phyloP scores from a whole-genome alignment of 2,329 filamentous ascomycete species.

The Tolypocladium pustulatum region DNA sequence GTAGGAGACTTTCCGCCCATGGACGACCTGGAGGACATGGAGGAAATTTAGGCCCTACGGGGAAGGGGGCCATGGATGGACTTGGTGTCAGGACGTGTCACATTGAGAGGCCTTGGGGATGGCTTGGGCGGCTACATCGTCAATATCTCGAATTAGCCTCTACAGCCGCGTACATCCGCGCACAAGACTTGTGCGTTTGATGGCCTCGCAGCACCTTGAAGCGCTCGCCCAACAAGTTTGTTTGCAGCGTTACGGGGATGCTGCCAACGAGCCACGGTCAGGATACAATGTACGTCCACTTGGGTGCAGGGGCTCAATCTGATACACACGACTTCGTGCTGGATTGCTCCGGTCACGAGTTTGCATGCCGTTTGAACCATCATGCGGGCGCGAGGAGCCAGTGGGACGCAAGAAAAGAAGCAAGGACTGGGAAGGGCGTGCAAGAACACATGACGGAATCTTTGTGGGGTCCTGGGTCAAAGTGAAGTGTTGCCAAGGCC shows the following conservation, averaged over 20 bases:
- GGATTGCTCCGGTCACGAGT: background rate
- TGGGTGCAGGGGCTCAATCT: background rate
- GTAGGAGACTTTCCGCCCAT: slow-evolving; percentile 61
- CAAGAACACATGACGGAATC: background rate
- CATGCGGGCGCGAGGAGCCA: background rate
- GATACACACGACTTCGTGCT: background rate
- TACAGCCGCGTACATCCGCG: background rate
- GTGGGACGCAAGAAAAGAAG: background rate
- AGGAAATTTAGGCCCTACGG: slow-evolving; percentile 47
- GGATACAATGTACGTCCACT: background rate
- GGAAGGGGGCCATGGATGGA: background rate
- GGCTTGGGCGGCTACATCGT: background rate
- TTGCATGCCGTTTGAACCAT: background rate
- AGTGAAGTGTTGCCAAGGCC: background rate
- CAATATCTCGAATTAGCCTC: background rate
- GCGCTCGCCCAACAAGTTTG: background rate
- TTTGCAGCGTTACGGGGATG: background rate
- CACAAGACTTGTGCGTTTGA: background rate
- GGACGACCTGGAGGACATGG: slow-evolving; percentile 68
- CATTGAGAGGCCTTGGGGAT: background rate
- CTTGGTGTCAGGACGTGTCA: background rate
- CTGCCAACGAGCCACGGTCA: background rate
- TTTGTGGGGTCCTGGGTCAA: background rate
- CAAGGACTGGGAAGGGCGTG: background rate
- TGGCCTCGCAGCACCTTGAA: background rate